Evolutionary conservation across 768 basidiomycete species (phyloP).

Genomic region (Lentinus brumalis): DNA sequence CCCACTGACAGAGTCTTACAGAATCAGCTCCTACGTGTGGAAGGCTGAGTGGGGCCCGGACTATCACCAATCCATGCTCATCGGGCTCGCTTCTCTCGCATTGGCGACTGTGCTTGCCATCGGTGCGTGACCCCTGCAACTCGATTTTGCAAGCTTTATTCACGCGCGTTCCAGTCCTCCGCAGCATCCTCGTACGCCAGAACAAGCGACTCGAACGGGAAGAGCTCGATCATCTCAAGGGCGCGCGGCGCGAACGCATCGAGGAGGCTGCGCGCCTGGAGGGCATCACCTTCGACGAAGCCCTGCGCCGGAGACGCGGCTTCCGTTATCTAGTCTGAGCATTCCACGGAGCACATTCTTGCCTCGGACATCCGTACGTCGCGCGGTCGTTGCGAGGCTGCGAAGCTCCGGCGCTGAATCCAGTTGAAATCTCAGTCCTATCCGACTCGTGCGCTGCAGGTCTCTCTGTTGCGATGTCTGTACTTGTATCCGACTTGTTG

Average conservation of each 20-base stretch:
- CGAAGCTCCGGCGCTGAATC: too few relatives aligned
- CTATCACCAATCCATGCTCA: conserved; percentile 65
- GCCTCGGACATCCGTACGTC: too few relatives aligned
- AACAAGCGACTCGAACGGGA: conserved; percentile 54
- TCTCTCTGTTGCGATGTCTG: too few relatives aligned
- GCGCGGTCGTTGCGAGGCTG: too few relatives aligned
- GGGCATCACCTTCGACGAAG: conserved; percentile 61
- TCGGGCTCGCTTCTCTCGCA: conserved; percentile 40
- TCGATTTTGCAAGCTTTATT: neutral
- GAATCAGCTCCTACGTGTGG: conserved; percentile 66
- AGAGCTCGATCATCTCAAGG: conserved; percentile 46
- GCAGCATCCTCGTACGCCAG: conserved; percentile 46
- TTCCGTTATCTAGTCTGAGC: conserved; percentile 58
- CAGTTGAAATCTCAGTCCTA: too few relatives aligned
- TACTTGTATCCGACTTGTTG: too few relatives aligned
- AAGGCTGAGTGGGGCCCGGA: conserved; percentile 59
- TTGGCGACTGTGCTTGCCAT: conserved; percentile 36
- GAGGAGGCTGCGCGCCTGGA: conserved; percentile 61
- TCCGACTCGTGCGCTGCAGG: too few relatives aligned
- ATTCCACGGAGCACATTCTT: too few relatives aligned
- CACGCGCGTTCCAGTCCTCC: conserved; percentile 38
- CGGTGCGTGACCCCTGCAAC: conserved; percentile 28
- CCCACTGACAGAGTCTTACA: conserved; percentile 19
- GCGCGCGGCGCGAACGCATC: conserved; percentile 49
- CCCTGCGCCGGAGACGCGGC: conserved; percentile 54